Evolutionary conservation across 2,329 filamentous ascomycete genomes (phyloP).

Genomic region (Calonectria pteridis): DNA sequence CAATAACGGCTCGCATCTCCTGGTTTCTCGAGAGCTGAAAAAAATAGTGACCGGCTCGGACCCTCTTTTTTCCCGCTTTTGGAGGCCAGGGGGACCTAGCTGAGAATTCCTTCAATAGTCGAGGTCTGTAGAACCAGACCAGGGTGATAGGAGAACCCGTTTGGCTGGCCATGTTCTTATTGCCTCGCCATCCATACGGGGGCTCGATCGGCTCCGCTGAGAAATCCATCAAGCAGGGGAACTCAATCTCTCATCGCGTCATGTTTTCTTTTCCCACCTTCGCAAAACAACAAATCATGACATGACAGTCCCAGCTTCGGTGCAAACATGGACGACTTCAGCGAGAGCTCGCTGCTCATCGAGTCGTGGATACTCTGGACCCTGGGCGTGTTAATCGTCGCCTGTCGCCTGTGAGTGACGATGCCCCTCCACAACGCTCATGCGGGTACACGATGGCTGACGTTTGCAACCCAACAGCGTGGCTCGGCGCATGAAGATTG

Average conservation of each 20-base stretch:
- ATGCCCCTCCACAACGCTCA: neutral
- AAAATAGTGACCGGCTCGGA: neutral
- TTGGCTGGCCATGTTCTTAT: neutral
- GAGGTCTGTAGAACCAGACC: neutral
- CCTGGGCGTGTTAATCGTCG: constrained; percentile 43
- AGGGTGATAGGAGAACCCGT: neutral
- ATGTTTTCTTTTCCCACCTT: neutral
- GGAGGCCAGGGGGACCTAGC: neutral
- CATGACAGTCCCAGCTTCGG: neutral
- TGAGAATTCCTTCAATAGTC: neutral
- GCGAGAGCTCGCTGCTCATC: constrained; percentile 36
- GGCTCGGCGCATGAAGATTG: constrained; percentile 53
- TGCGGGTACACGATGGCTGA: neutral
- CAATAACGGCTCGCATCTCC: neutral
- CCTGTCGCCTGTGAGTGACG: constrained; percentile 40
- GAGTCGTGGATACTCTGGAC: constrained; percentile 49
- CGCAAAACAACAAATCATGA: neutral
- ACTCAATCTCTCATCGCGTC: neutral
- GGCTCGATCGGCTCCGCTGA: neutral
- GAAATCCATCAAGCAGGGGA: neutral
- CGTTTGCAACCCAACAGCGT: constrained; percentile 23
- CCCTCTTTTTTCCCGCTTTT: neutral
- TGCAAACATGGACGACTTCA: constrained; percentile 31
- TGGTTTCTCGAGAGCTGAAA: neutral
- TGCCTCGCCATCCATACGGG: neutral